Evolutionary conservation across 345 rosid species (phyloP).

Genomic region (Viola odorata): DNA sequence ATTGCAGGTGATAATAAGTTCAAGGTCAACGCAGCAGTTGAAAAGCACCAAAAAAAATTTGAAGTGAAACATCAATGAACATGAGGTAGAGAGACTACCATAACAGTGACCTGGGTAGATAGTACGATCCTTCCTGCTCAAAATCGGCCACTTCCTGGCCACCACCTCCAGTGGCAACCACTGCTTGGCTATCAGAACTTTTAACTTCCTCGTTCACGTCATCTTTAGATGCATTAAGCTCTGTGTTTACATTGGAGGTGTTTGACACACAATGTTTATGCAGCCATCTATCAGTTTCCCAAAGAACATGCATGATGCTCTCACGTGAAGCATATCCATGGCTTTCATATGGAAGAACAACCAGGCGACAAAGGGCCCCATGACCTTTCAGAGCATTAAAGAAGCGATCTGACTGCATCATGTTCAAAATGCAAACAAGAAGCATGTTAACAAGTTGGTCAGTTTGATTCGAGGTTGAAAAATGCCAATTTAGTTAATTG

Average conservation of each 20-base stretch:
- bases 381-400: constrained; percentile 95
- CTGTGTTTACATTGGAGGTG: constrained; percentile 41
- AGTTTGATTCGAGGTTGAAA: background rate
- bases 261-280: constrained; percentile 70
- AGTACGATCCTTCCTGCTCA: constrained; percentile 28
- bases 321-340: constrained; percentile 90
- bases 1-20: too few species aligned
- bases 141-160: constrained; percentile 42
- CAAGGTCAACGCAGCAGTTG: too few species aligned
- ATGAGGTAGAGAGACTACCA: constrained; percentile 30
- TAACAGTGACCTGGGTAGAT: constrained; percentile 46
- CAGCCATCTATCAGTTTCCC: constrained; percentile 99
- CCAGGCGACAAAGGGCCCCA: constrained; percentile 86
- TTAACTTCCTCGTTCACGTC: constrained; percentile 30
- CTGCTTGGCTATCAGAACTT: constrained; percentile 40
- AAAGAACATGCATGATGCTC: constrained; percentile 96
- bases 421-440: constrained; percentile 7
- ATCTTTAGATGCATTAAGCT: constrained; percentile 30
- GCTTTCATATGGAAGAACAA: constrained; percentile 91
- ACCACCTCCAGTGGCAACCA: constrained; percentile 54
- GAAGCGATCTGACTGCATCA: constrained; percentile 85
- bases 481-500: constrained; percentile 3
- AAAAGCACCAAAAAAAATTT: too few species aligned
- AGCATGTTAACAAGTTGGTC: constrained; percentile 11
- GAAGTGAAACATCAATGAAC: background rate